Evolutionary conservation across 2,329 filamentous ascomycete species (phyloP).

Genomic region (Pezicula rhizophila): DNA sequence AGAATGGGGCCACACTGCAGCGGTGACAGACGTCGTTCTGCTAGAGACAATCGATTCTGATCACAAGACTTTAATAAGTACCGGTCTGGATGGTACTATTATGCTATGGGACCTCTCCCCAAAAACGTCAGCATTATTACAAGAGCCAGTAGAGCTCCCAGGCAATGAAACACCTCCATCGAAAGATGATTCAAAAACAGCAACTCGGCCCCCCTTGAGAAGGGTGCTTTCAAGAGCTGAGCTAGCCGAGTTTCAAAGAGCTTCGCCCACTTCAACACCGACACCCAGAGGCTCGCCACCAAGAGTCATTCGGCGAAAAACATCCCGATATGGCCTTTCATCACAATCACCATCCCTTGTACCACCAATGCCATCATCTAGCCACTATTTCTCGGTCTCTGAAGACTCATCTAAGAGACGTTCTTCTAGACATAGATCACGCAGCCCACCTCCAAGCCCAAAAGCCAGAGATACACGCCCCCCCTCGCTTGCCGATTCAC

Average conservation of each 20-base stretch:
- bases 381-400: conserved; percentile 22
- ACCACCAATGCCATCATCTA: conserved; percentile 19
- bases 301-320: conserved; percentile 46
- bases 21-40: conserved; percentile 78
- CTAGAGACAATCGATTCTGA: conserved; percentile 51
- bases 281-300: conserved; percentile 49
- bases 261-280: conserved; percentile 32
- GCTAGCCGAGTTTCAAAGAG: conserved; percentile 68
- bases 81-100: conserved; percentile 73
- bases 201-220: conserved; percentile 67
- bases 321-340: conserved; percentile 46
- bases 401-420: conserved; percentile 20
- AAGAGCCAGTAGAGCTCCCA: conserved; percentile 14
- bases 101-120: conserved; percentile 59
- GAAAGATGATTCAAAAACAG: conserved; percentile 37
- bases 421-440: conserved; percentile 20
- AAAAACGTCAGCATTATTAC: conserved; percentile 11
- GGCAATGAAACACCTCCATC: conserved; percentile 25
- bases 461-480: conserved; percentile 32
- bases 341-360: conserved; percentile 42
- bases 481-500: conserved; percentile 45
- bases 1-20: conserved; percentile 93
- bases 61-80: conserved; percentile 59
- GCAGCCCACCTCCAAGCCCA: conserved; percentile 24
- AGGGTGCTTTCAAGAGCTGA: conserved; percentile 84